A percentile compares a stretch with the other conserved stretches of the same genome.
Evolutionary conservation across 1,139 yeast genomes (phyloP).

Genomic region (Pichia kudriavzevii): DNA sequence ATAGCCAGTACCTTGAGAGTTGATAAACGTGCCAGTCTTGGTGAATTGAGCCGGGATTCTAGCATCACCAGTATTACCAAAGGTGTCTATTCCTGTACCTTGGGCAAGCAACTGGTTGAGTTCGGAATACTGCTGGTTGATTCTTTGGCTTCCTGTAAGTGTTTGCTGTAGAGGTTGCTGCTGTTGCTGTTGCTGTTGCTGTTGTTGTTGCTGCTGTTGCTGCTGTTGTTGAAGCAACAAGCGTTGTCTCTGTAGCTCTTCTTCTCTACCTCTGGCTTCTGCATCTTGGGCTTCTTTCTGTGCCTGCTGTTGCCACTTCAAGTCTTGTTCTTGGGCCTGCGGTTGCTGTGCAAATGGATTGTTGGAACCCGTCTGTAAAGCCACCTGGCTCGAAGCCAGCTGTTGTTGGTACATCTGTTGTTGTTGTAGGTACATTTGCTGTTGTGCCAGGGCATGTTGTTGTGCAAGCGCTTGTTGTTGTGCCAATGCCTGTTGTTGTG

Average conservation of each 20-base stretch:
- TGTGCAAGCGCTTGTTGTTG: conserved; percentile 26
- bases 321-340: conserved; percentile 16
- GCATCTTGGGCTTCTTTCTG: conserved; percentile 25
- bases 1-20: conserved; percentile 83
- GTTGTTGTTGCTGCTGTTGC: conserved; percentile 27
- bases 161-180: conserved; percentile 34
- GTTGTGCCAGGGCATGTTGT: conserved; percentile 28
- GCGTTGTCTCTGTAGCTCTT: conserved; percentile 28
- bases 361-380: conserved; percentile 64
- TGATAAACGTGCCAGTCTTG: conserved; percentile 67
- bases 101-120: conserved; percentile 71
- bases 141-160: conserved; percentile 39
- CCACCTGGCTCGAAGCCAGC: conserved; percentile 27
- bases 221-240: conserved; percentile 19
- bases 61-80: conserved; percentile 86
- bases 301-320: conserved; percentile 10
- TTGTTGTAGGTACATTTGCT: conserved; percentile 28
- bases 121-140: conserved; percentile 55
- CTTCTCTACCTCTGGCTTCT: conserved; percentile 27
- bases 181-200: conserved; percentile 20
- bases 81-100: conserved; percentile 92
- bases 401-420: conserved; percentile 28
- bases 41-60: conserved; percentile 95
- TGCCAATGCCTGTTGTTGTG: conserved; percentile 23
- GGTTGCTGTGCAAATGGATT: conserved; percentile 73